Evolutionary conservation across 768 basidiomycete species (phyloP), one percentile per base, ranked within the genome.

Genomic region (Artomyces pyxidatus): DNA sequence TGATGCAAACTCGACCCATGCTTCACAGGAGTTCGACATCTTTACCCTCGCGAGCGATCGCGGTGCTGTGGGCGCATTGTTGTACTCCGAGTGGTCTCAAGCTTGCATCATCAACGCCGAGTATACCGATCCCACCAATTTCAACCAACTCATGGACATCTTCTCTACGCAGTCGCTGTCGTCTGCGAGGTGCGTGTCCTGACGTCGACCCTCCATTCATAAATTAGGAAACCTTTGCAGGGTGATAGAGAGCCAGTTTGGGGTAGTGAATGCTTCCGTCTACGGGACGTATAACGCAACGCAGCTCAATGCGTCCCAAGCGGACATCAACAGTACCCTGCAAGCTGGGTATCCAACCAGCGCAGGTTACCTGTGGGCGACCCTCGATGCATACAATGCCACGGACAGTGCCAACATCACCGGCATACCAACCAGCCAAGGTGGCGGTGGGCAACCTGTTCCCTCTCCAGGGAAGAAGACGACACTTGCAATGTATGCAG

Each of bases 1-100:
- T 64, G 91, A 94, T 60, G 60, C 62, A 48, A 92, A 93, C 63
- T 74, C 82, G 16, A 88, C 88, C 14, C 68, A 76, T 51, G 70
- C 77, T 3, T 80, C 81, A 1, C 61, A 70, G 45, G 70, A 76
- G 3, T 63, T 70, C 42, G 92, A 96, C 62, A 76, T 94, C 45
- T 91, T 96, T 65, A 89, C 88, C 0, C 71, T 89, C 37, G 90
- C 88, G 19, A 71, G 75, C 37, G 79, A 85, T 53, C 72, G 78
- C 53, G 93, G 93, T 4, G 93, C 92, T 1, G 76, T 79, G 29
- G 84, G 86, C 12, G 88, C 87, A 28, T 87, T 88, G 58, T 65
- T 95, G 21, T 95, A 92, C 61, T 89, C 92, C 3, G 61, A 75
- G 21, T 73, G 75, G 49, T 85, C 88, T 1, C 64, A 76, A 44